phyloP scores from a whole-genome alignment of 495 filamentous ascomycete species.

The Venustampulla echinocandica region DNA sequence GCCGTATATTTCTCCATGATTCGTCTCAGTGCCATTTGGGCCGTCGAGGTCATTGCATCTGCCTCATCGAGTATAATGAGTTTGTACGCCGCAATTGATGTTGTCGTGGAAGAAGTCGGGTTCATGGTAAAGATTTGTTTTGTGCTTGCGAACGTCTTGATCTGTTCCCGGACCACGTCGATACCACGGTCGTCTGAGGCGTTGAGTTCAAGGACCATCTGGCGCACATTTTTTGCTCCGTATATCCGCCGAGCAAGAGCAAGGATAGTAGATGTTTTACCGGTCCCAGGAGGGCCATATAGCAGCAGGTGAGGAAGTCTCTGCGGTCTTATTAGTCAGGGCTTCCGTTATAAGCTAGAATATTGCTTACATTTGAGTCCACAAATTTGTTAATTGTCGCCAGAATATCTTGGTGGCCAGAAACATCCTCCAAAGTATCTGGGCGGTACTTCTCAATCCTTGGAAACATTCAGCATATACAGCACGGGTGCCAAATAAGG shows the following conservation, averaged over 20 bases:
- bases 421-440: slow-evolving; percentile 79
- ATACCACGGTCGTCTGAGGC: slow-evolving; percentile 96
- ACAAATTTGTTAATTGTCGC: slow-evolving; percentile 96
- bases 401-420: slow-evolving; percentile 95
- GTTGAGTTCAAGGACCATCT: slow-evolving; percentile 97
- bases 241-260: slow-evolving; percentile 87
- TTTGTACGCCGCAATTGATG: slow-evolving; percentile 52
- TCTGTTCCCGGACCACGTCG: slow-evolving; percentile 96
- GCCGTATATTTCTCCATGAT: slow-evolving; percentile 99
- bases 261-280: slow-evolving; percentile 95
- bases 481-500: background rate
- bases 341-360: background rate
- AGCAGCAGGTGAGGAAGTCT: slow-evolving; percentile 93
- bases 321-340: slow-evolving; percentile 25
- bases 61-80: slow-evolving; percentile 97
- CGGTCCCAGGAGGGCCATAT: slow-evolving; percentile 94
- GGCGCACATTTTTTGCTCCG: slow-evolving; percentile 81
- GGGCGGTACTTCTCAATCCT: slow-evolving; percentile 99
- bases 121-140: slow-evolving; percentile 48
- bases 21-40: slow-evolving; percentile 90
- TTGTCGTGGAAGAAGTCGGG: slow-evolving; percentile 56
- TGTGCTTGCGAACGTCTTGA: slow-evolving; percentile 92
- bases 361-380: slow-evolving; percentile 60
- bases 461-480: slow-evolving; percentile 9
- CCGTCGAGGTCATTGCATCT: slow-evolving; percentile 94